These are phyloP conservation scores for Rhizopus delemar DNA, from an alignment of 371 early-diverging fungal genomes.

Conservation along the genomic window DNA sequence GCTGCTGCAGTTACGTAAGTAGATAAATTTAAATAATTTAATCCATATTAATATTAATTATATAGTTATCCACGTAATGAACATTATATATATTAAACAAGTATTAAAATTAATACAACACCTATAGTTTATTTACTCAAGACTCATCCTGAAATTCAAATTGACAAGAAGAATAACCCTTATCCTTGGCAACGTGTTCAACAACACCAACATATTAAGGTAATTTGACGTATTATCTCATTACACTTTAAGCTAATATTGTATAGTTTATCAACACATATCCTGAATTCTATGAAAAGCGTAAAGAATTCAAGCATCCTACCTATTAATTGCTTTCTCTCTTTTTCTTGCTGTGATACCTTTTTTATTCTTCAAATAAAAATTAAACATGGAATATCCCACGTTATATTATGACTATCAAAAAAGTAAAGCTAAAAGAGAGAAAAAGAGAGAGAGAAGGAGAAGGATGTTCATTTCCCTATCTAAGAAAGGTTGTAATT, in stretches of 20 bases:
- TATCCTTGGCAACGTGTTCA: conserved; percentile 48
- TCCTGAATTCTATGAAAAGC: conserved; percentile 33
- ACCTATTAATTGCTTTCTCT: conserved; percentile 13
- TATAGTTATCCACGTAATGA: conserved; percentile 26
- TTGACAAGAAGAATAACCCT: conserved; percentile 50
- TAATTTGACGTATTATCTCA: conserved; percentile 4
- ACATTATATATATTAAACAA: conserved; percentile 3
- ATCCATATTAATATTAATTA: background rate
- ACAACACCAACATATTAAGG: conserved; percentile 52
- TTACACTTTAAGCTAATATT: too few species aligned
- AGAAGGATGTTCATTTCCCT: too few species aligned
- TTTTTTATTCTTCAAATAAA: too few species aligned
- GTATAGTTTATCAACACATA: conserved; percentile 28
- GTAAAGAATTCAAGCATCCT: conserved; percentile 22
- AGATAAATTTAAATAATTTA: background rate
- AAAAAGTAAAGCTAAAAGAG: too few species aligned
- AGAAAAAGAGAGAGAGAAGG: too few species aligned
- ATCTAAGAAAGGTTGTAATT: too few species aligned
- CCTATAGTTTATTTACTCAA: conserved; percentile 38
- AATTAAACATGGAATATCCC: too few species aligned
- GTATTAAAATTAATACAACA: background rate
- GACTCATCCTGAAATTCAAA: conserved; percentile 52
- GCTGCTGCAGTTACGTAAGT: conserved; percentile 49
- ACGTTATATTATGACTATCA: too few species aligned
- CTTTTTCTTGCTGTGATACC: background rate